These are phyloP conservation scores for Digitaria exilis DNA, from an alignment of 202 grass and related monocot genomes.

Conservation along the genomic window DNA sequence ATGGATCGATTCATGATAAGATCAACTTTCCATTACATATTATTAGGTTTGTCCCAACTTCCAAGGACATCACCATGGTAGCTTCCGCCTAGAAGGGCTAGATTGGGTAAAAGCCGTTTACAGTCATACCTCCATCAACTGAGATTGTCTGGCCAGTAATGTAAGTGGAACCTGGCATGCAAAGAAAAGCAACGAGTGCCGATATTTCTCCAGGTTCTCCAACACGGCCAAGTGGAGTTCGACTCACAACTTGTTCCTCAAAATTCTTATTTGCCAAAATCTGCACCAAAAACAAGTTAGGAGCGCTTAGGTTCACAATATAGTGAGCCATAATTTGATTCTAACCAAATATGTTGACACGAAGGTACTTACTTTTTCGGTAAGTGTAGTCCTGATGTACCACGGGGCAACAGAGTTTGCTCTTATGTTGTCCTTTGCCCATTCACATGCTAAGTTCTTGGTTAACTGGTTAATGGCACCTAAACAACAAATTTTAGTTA, in stretches of 20 bases:
- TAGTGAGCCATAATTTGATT: conserved; percentile 1
- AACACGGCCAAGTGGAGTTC: conserved; percentile 72
- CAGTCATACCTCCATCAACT: conserved; percentile 71
- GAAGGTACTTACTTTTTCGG: conserved; percentile 51
- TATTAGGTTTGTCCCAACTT: neutral
- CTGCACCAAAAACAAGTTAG: conserved; percentile 36
- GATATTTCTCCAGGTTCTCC: conserved; percentile 91
- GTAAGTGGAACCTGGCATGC: conserved; percentile 73
- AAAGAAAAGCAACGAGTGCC: conserved; percentile 75
- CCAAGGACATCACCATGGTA: neutral
- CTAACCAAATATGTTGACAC: neutral
- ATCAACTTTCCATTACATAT: neutral
- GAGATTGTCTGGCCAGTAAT: conserved; percentile 68
- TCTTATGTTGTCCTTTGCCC: conserved; percentile 91
- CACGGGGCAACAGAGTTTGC: conserved; percentile 79
- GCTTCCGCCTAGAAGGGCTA: neutral
- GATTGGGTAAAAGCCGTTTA: conserved; percentile 58
- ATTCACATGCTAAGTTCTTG: conserved; percentile 93
- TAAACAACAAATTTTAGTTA: conserved; percentile 25
- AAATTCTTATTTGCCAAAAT: conserved; percentile 63
- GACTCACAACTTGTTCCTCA: conserved; percentile 38
- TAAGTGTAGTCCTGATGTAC: conserved; percentile 83
- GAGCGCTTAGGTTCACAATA: neutral
- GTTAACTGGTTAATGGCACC: conserved; percentile 91
- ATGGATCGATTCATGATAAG: neutral